Conservation (phyloP, 768 basidiomycete species). For the Termitomyces titanicus region DNA sequence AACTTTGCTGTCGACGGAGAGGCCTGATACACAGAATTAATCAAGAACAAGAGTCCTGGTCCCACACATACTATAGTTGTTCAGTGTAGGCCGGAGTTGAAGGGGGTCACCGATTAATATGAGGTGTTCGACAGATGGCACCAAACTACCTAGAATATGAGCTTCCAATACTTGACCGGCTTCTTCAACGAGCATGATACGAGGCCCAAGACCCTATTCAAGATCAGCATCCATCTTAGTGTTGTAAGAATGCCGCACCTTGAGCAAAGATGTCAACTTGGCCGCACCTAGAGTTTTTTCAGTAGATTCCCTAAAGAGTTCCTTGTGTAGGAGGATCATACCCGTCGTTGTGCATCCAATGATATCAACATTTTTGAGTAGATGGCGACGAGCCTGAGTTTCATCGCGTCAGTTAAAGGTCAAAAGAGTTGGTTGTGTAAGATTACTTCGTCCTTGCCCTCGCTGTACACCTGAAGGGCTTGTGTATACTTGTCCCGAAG, state of each 20-base stretch:
- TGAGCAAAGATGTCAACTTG: constrained; percentile 55
- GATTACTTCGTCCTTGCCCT: constrained; percentile 54
- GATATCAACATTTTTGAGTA: constrained; percentile 54
- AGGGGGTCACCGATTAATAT: constrained; percentile 81
- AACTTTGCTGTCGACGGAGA: constrained; percentile 65
- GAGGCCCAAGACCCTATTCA: constrained; percentile 51
- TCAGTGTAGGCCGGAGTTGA: constrained; percentile 68
- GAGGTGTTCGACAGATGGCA: constrained; percentile 64
- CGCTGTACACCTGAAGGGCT: constrained; percentile 35
- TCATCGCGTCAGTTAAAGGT: not conserved
- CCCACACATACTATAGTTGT: constrained; percentile 56
- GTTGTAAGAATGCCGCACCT: constrained; percentile 29
- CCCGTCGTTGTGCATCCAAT: constrained; percentile 80
- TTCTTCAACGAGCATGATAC: constrained; percentile 71
- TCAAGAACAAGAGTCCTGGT: no score
- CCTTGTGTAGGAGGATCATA: constrained; percentile 17
- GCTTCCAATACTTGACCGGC: constrained; percentile 83
- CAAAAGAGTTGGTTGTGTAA: not conserved
- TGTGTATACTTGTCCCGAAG: constrained; percentile 26
- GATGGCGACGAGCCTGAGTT: constrained; percentile 47
- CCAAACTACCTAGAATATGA: constrained; percentile 63
- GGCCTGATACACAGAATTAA: constrained; percentile 30
- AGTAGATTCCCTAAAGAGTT: not conserved
- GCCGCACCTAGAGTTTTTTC: constrained; percentile 50
- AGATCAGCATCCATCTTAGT: not conserved